These are phyloP conservation scores for Suillus hirtellus DNA, from an alignment of 768 basidiomycete genomes.

Conservation along the genomic window DNA sequence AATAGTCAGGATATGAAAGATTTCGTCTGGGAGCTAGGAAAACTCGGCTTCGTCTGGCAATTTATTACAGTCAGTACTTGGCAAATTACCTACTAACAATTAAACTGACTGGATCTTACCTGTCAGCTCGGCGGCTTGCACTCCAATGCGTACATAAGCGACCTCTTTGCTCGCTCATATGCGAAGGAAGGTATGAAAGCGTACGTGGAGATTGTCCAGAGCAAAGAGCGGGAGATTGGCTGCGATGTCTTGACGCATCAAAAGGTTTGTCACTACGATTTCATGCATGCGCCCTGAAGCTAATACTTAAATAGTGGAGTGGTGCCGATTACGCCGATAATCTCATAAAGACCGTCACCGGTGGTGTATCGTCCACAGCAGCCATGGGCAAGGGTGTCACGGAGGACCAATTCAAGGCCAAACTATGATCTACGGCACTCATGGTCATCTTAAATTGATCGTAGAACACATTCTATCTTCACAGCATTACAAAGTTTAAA, in stretches of 20 bases:
- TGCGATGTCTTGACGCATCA: conserved; percentile 98
- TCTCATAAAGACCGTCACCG: conserved; percentile 93
- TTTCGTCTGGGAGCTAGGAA: conserved; percentile 92
- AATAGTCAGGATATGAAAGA: conserved; percentile 80
- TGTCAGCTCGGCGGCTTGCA: conserved; percentile 90
- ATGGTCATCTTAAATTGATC: not conserved
- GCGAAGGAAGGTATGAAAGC: conserved; percentile 98
- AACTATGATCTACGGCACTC: conserved; percentile 35
- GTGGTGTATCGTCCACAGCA: conserved; percentile 94
- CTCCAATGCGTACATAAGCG: conserved; percentile 96
- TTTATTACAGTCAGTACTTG: conserved; percentile 85
- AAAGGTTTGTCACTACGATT: conserved; percentile 54
- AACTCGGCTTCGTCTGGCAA: conserved; percentile 97
- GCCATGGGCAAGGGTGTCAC: conserved; percentile 99
- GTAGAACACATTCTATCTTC: not conserved
- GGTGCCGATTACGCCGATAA: conserved; percentile 93
- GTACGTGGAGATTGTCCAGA: conserved; percentile 93
- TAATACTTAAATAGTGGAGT: conserved; percentile 67
- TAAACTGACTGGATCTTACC: conserved; percentile 13
- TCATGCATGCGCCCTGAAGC: conserved; percentile 4
- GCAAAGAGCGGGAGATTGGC: conserved; percentile 88
- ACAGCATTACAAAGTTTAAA: conserved; percentile 1
- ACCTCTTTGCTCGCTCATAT: conserved; percentile 85
- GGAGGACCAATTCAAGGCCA: conserved; percentile 75
- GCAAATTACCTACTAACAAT: not conserved